Base-by-base conservation (phyloP, 768 basidiomycete genomes). In the Calocera viscosa region DNA sequence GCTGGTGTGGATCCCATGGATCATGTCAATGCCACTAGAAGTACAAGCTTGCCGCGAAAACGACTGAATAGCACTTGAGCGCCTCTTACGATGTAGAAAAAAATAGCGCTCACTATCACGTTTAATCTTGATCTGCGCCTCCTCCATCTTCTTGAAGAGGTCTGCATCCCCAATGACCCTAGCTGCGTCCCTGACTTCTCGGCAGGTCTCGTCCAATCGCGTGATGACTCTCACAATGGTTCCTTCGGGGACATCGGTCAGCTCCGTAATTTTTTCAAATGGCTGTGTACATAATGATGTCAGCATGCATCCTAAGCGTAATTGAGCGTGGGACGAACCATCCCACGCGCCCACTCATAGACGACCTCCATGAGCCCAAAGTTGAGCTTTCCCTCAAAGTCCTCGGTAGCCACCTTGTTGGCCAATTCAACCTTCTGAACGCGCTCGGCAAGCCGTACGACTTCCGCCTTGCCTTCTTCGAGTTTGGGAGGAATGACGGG, bases 261-360 rank as follows among this genome's bases (percentile, higher is more conserved):
- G 78, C 1, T 83, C 77, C 0, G 91, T 92, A 71, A 99, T 95
- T 75, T 98, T 89, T 73, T 94, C 86, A 75, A 99, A 99, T 0
- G 96, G 91, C 95, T 99, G 71, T n/a, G n/a, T n/a, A 35, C 69
- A n/a, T 40, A 16, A 19, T 5, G 14, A 5, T 30, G 22, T 26
- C 30, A 26, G 26, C 53, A 2, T 11, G 43, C 43, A 60, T n/a
- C n/a, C n/a, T n/a, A n/a, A n/a, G n/a, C n/a, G n/a, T n/a, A n/a
- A n/a, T n/a, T n/a, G n/a, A n/a, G n/a, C n/a, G n/a, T n/a, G n/a
- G n/a, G n/a, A 73, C 85, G 71, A 71, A 95, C 95, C 94, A 95
- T 97, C 65, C 96, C 96, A 75, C 89, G 92, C 0, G 96, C 94
- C 96, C 96, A 99, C 76, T 98, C 96, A 73, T 98, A 97, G 7